These are phyloP conservation scores for Fusarium nygamai DNA, from an alignment of 2,329 filamentous ascomycete species.

Conservation along the genomic window DNA sequence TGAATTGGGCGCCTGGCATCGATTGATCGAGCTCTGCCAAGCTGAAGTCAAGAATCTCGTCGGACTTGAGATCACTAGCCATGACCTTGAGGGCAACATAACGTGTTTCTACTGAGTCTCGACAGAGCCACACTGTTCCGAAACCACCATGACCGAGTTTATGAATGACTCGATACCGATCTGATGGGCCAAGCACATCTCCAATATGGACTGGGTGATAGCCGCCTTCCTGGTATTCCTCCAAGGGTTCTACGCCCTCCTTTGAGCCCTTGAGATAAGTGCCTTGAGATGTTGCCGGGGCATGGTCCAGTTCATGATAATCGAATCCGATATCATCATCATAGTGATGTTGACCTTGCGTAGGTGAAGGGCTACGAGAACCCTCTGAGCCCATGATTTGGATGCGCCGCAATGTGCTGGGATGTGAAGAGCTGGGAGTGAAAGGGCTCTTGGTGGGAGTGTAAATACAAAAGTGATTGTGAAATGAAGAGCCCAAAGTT, in stretches of 20 bases:
- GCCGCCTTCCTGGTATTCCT: slow-evolving; percentile 12
- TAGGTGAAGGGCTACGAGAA: background rate
- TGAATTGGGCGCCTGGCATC: background rate
- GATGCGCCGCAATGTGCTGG: background rate
- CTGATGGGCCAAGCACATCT: background rate
- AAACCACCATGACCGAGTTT: slow-evolving; percentile 28
- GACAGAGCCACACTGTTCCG: slow-evolving; percentile 10
- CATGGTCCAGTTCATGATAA: background rate
- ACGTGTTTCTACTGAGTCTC: fast-evolving
- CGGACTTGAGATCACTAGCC: background rate
- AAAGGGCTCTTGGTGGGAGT: background rate
- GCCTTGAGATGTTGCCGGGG: background rate
- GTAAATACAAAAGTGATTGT: background rate
- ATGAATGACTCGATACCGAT: slow-evolving; percentile 9
- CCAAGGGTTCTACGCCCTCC: background rate
- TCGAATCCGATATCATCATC: background rate
- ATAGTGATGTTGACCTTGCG: background rate
- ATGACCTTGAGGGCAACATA: slow-evolving; percentile 6
- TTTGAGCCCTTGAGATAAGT: slow-evolving; percentile 2
- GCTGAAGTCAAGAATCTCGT: background rate
- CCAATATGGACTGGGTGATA: slow-evolving; percentile 21
- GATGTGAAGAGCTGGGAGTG: background rate
- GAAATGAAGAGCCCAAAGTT: background rate
- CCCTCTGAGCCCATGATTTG: background rate
- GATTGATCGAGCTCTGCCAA: background rate